phyloP scores from a whole-genome alignment of 2,329 filamentous ascomycete species.

The Massarina eburnea region DNA sequence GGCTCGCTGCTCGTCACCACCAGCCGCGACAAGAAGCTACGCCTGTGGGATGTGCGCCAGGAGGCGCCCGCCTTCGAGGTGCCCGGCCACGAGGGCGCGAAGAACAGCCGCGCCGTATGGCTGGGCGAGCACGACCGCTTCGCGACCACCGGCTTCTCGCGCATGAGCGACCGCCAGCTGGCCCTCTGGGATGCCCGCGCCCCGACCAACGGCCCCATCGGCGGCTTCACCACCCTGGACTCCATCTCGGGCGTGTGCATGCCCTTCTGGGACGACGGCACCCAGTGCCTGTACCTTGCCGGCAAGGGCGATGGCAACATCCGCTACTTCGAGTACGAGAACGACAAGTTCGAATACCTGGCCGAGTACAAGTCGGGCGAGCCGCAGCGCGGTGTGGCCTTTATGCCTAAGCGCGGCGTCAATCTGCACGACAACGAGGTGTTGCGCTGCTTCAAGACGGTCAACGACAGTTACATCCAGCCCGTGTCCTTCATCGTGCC shows the following conservation, averaged over 20 bases:
- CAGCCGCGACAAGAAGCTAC: conserved; percentile 95
- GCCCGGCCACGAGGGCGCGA: conserved; percentile 84
- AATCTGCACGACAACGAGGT: conserved; percentile 92
- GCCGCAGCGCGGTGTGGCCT: conserved; percentile 90
- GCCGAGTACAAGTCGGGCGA: conserved; percentile 97
- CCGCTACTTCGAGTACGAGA: conserved; percentile 96
- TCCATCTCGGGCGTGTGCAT: conserved; percentile 98
- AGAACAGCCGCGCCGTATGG: conserved; percentile 97
- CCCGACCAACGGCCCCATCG: conserved; percentile 71
- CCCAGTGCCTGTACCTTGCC: conserved; percentile 91
- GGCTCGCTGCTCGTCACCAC: conserved; percentile 87
- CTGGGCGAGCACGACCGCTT: conserved; percentile 95
- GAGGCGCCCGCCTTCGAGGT: conserved; percentile 84
- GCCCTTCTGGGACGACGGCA: conserved; percentile 97
- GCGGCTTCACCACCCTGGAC: conserved; percentile 86
- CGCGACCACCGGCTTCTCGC: conserved; percentile 94
- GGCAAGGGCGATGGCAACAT: conserved; percentile 99
- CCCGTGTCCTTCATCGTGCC: conserved; percentile 98
- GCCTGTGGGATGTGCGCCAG: conserved; percentile 96
- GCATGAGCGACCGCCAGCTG: conserved; percentile 96
- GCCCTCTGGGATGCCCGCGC: conserved; percentile 92
- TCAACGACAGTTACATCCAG: conserved; percentile 92
- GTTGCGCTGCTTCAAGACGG: conserved; percentile 94
- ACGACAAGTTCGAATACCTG: conserved; percentile 97
- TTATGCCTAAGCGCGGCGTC: conserved; percentile 91